Evolutionary conservation across 208 protist genomes (phyloP), one percentile per base, ranked within the genome.

Genomic region (Sergeia podlipaevii): DNA sequence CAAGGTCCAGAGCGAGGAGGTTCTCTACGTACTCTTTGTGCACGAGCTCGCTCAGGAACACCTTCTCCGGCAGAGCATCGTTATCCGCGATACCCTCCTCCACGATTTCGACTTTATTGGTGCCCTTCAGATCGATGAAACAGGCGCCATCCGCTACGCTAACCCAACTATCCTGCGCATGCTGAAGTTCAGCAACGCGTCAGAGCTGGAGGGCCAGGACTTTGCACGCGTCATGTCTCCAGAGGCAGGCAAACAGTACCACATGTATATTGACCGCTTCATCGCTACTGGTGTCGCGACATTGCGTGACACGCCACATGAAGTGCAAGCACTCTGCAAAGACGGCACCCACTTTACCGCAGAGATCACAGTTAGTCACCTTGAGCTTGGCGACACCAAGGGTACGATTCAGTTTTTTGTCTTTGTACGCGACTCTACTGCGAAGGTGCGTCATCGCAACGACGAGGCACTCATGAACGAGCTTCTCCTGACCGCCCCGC

Each of bases 61-160:
- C 39, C 7, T 6, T 6, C 17, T 17, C 5, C 39, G 24, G 39
- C 39, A 17, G 8, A 45, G n/a, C 39, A 20, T 20, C 8, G 20
- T 18, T 20, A 45, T 45, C 39, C 17, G 24, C 17, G 17, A 45
- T 6, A 20, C 39, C 39, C 7, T 45, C 39, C 39, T 45, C 11
- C 17, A 45, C 11, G 17, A 45, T 8, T 45, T 45, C 17, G n/a
- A n/a, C n/a, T n/a, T 21, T 6, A 6, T 44, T 4, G 23, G 29
- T 18, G 27, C 55, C n/a, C n/a, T 65, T 5, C 18, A 11, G 24
- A 55, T 70, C 28, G 45, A 70, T 52, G 5, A 6, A 10, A 68
- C 41, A 27, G 70, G 70, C 28, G 69, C 44, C 23, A 59, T 77
- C 4, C 21, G 68, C 21, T 26, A 41, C 10, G 65, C 67, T 41